A percentile compares a stretch with the other conserved stretches of the same genome.
These are phyloP conservation scores for Zasmidium citrigriseum DNA, from an alignment of 2,329 filamentous ascomycete genomes.

Conservation along the genomic window DNA sequence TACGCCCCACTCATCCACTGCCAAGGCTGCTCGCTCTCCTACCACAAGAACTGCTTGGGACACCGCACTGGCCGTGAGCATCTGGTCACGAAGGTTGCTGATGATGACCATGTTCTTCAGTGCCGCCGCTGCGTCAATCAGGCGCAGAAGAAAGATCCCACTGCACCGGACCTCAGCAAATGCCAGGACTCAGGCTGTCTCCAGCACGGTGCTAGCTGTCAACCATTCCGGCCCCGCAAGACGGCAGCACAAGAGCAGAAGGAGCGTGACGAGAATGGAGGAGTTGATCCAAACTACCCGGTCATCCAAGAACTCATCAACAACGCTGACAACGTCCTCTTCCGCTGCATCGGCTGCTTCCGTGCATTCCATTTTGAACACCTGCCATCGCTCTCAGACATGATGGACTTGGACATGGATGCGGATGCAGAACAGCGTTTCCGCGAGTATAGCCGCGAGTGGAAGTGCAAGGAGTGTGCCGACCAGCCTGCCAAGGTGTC, in stretches of 20 bases:
- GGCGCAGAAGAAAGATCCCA: constrained; percentile 66
- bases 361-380: constrained; percentile 84
- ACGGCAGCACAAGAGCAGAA: constrained; percentile 81
- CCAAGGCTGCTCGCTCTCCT: constrained; percentile 84
- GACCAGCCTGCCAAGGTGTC: constrained; percentile 68
- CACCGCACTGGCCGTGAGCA: constrained; percentile 75
- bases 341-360: constrained; percentile 76
- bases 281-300: constrained; percentile 71
- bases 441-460: constrained; percentile 71
- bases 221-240: constrained; percentile 71
- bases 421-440: constrained; percentile 63
- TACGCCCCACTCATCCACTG: constrained; percentile 79
- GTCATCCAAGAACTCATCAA: constrained; percentile 69
- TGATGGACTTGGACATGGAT: constrained; percentile 47
- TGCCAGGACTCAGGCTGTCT: constrained; percentile 78
- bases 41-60: constrained; percentile 82
- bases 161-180: constrained; percentile 67
- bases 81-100: constrained; percentile 78
- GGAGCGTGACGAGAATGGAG: constrained; percentile 74
- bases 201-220: constrained; percentile 66
- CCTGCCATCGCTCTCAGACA: constrained; percentile 58
- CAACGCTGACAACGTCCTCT: constrained; percentile 74
- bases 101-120: constrained; percentile 80
- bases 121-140: constrained; percentile 80
- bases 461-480: constrained; percentile 78